Evolutionary conservation across 1,284 basidiomycete species (phyloP).

Genomic region (Farysia itapuensis): DNA sequence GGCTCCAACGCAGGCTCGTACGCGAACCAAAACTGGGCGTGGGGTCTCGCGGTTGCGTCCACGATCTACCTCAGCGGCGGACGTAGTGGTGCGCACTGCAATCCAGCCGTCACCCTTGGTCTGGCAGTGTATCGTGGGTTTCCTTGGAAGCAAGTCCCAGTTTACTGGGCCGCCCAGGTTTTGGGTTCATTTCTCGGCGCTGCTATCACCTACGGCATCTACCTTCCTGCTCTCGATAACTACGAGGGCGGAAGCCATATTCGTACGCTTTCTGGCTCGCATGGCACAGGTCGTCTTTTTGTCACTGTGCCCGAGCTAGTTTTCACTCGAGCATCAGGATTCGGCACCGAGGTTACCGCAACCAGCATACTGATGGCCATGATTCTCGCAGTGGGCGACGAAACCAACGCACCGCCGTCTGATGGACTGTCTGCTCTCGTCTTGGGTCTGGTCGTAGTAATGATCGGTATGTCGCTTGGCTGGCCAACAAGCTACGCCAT

Average conservation of each 20-base stretch:
- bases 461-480: slow-evolving; percentile 66
- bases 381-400: slow-evolving; percentile 31
- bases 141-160: slow-evolving; percentile 77
- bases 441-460: slow-evolving; percentile 66
- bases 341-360: slow-evolving; percentile 39
- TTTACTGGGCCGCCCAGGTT: slow-evolving; percentile 71
- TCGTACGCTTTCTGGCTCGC: slow-evolving; percentile 65
- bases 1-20: slow-evolving; percentile 19
- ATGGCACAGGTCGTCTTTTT: slow-evolving; percentile 71
- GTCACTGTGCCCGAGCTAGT: slow-evolving; percentile 66
- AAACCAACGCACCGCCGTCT: slow-evolving; percentile 64
- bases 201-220: slow-evolving; percentile 73
- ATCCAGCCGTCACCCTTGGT: slow-evolving; percentile 65
- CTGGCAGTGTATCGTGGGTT: slow-evolving; percentile 73
- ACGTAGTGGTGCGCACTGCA: slow-evolving; percentile 40
- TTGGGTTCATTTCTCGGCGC: slow-evolving; percentile 73
- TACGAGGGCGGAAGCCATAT: slow-evolving; percentile 69
- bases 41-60: slow-evolving; percentile 46
- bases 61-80: slow-evolving; percentile 47
- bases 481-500: slow-evolving; percentile 68
- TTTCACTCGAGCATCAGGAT: slow-evolving; percentile 18
- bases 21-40: slow-evolving; percentile 40
- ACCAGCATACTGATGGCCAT: slow-evolving; percentile 41
- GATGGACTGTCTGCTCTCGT: slow-evolving; percentile 65
- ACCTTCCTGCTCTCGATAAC: slow-evolving; percentile 73